Base-by-base conservation (phyloP, 805 yeast species). In the Teunomyces barrocoloradensis region DNA sequence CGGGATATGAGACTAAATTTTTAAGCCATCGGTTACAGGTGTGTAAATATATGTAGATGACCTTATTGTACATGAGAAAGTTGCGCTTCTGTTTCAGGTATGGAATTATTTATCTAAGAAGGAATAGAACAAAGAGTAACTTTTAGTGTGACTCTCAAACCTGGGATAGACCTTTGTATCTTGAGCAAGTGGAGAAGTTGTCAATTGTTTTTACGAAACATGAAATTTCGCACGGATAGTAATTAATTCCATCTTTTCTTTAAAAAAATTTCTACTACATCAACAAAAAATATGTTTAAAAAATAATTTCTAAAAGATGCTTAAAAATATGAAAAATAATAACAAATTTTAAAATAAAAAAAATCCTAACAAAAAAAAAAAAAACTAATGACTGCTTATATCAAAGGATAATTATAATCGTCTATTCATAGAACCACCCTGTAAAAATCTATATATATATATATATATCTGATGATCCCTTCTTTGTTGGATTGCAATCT, bases 1-100 rank as follows among this genome's bases (percentile, higher is more conserved):
- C 29, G 27, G 40, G 40, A 6, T 12, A 21, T 12, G n/a, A 23
- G 15, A 6, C 29, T 37, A 37, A 37, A 12, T 20, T 37, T 36
- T 37, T 37, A 37, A 37, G 40, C 25, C 25, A 37, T 37, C 40
- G 40, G 40, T 20, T 37, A 18, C 25, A 37, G 40, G 40, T 21
- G 23, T 37, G 40, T 37, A 37, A 39, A 29, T 27, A 29, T 18
- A 29, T 39, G 33, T 27, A 25, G 43, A 29, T 39, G 27, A 18
- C 23, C n/a, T 32, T 21, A 37, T 37, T 21, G 29, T 37, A n/a
- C 23, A 34, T 36, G 28, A 18, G 38, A 12, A 37, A 37, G 40
- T 37, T 37, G 40, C 40, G 40, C 40, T n/a, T 21, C 34, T 37
- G 38, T 34, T 34, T 34, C 42, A 23, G 42, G 29, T 39, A 33